Base-by-base conservation (phyloP, 139 green algal genomes). In the Coelastrella sp. region DNA sequence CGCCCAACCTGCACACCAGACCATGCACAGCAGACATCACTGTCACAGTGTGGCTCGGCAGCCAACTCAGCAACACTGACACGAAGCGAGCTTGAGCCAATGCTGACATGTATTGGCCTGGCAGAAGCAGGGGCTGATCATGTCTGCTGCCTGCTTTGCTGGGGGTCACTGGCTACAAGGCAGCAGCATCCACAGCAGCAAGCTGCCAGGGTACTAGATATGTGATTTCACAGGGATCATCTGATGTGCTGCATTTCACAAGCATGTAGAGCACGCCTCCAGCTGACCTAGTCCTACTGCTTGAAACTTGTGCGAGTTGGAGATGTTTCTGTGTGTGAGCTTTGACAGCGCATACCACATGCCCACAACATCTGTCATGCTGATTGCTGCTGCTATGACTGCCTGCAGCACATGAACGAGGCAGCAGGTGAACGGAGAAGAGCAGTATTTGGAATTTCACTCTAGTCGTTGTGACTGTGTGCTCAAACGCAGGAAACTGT, bases 231-330 rank as follows among this genome's bases (percentile, higher is more conserved):
- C 2, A 71, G 61, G 61, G 10, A 71, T 19, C 61, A 71, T 19
- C 61, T 71, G 61, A 76, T 10, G 7, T 76, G 68, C 68, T 47
- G 68, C 68, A 47, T 47, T 47, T 47, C 32, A 47, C 32, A 47
- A 47, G 32, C 32, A 47, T 47, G 32, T 1, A 47, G 32, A 47
- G 64, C 64, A 20, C 16, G 64, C 64, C 64, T 20, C 5, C 68
- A 76, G 68, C 79, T 32, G 58, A 90, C 85, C 85, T 61, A 90
- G 57, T 64, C 57, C 85, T 8, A 90, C 74, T 75, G 85, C 85
- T 60, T 90, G 85, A 23, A 90, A 90, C 85, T 90, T 90, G 73
- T 90, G 85, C 7, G 73, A 65, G 23, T 90, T 84, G 4, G 85
- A 90, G 23, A 90, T 76, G 68, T 80, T 80, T 17, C 85, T 83